Evolutionary conservation across 179 eudicot species (phyloP).

Genomic region (Gypsophila paniculata): DNA sequence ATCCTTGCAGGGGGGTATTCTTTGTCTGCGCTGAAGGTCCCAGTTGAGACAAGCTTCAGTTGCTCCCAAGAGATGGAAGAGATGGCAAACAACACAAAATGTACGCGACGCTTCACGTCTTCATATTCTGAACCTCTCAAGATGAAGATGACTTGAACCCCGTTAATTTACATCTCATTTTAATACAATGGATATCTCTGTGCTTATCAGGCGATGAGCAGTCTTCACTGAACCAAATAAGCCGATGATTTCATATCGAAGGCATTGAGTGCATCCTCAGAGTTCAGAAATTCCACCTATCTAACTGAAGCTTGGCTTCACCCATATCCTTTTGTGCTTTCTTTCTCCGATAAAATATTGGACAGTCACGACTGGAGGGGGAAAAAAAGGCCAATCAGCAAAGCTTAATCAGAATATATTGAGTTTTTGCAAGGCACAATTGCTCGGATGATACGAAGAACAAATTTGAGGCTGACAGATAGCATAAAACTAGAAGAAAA

Average conservation of each 20-base stretch:
- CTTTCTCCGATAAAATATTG: conserved; percentile 97
- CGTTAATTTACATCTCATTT: background rate
- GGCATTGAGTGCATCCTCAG: background rate
- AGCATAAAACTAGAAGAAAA: background rate
- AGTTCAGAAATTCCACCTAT: conserved; percentile 70
- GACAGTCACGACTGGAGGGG: conserved; percentile 80
- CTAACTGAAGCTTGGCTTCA: conserved; percentile 86
- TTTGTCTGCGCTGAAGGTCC: background rate
- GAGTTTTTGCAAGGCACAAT: background rate
- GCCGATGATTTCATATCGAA: background rate
- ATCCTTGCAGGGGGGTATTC: background rate
- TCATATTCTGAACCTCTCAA: background rate
- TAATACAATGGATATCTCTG: background rate
- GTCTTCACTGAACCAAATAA: background rate
- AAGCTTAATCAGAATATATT: background rate
- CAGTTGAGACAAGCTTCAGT: background rate
- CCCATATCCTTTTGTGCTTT: conserved; percentile 99
- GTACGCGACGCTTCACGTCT: background rate
- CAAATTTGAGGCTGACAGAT: background rate
- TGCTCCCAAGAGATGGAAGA: background rate
- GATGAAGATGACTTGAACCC: background rate
- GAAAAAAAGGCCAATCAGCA: conserved; percentile 14
- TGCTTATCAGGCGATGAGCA: background rate
- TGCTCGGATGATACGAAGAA: conserved; percentile 7
- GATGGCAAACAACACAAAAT: background rate